These are phyloP conservation scores for Crithidia fasciculata DNA, from an alignment of 208 protist genomes.

Conservation along the genomic window DNA sequence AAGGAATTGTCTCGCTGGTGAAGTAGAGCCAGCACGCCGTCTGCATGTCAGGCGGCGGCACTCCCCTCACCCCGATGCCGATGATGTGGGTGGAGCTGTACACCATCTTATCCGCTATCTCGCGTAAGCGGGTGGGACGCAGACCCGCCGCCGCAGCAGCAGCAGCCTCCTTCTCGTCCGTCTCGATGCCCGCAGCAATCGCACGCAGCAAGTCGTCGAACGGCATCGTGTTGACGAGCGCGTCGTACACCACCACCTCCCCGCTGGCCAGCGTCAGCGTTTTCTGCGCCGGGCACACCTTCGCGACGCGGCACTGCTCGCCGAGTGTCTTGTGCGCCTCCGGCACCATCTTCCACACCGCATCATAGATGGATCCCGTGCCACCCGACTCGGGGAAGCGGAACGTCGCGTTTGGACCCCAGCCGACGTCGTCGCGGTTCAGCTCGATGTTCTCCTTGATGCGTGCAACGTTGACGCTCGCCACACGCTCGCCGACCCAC, in stretches of 20 bases:
- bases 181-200: conserved; percentile 29
- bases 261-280: conserved; percentile 44
- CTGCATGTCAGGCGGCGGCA: conserved; percentile 45
- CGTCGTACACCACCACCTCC: conserved; percentile 50
- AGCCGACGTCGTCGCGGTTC: conserved; percentile 62
- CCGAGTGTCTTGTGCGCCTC: conserved; percentile 40
- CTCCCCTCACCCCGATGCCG: conserved; percentile 70
- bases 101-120: conserved; percentile 46
- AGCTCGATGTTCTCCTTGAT: conserved; percentile 59
- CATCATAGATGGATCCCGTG: conserved; percentile 71
- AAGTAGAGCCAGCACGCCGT: conserved; percentile 85
- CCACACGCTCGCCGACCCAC: conserved; percentile 84
- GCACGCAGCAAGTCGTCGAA: conserved; percentile 54
- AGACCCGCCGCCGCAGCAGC: background rate
- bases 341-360: conserved; percentile 47
- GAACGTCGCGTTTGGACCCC: conserved; percentile 85
- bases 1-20: conserved; percentile 62
- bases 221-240: conserved; percentile 59
- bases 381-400: conserved; percentile 71
- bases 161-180: conserved; percentile 10
- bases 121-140: conserved; percentile 27
- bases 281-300: conserved; percentile 46
- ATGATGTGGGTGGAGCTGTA: conserved; percentile 72
- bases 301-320: conserved; percentile 27
- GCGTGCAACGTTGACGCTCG: conserved; percentile 60